Evolutionary conservation across 148 eudicot species (phyloP).

Genomic region (Oxyria digyna): DNA sequence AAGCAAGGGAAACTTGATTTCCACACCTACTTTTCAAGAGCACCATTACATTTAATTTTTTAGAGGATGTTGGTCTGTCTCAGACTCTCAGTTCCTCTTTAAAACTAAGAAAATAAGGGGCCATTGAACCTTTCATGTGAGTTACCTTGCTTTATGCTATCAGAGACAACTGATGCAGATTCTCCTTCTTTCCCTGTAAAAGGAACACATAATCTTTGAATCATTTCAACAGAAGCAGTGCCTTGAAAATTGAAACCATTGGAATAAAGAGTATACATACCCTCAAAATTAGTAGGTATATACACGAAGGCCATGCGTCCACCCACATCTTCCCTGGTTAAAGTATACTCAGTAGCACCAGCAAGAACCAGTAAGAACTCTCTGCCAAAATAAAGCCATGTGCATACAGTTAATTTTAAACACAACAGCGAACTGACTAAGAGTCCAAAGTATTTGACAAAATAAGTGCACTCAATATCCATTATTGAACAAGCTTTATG

Average conservation of each 20-base stretch:
- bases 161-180: constrained; percentile 45
- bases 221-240: background rate
- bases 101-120: background rate
- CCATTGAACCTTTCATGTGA: background rate
- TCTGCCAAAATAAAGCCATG: constrained; percentile 29
- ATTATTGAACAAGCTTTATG: background rate
- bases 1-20: background rate
- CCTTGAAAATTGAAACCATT: no score
- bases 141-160: constrained; percentile 63
- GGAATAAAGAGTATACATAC: constrained; percentile 21
- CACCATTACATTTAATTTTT: background rate
- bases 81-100: background rate
- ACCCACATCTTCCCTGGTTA: constrained; percentile 80
- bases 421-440: background rate
- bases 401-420: background rate
- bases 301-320: constrained; percentile 58
- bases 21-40: background rate
- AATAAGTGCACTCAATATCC: background rate
- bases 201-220: background rate
- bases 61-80: background rate
- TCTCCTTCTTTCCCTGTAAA: constrained; percentile 92
- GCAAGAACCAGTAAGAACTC: constrained; percentile 45
- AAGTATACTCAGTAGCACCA: constrained; percentile 65
- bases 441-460: background rate
- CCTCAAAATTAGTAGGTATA: constrained; percentile 86